Evolutionary conservation across 1,284 basidiomycete genomes (phyloP).

Genomic region (Lentinus polychrous): DNA sequence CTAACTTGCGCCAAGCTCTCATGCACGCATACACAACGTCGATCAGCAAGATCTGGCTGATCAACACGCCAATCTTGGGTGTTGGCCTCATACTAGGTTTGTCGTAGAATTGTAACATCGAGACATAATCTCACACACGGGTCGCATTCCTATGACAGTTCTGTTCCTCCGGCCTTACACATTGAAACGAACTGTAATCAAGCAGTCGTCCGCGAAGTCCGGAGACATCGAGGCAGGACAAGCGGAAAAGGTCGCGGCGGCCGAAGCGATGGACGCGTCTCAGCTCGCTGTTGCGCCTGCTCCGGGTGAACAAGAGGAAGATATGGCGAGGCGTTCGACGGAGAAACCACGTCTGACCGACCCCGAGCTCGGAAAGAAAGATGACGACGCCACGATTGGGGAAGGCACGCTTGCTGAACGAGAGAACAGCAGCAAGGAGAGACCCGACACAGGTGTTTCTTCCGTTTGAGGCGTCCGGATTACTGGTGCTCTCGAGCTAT

Average conservation of each 20-base stretch:
- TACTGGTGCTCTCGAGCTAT: no score
- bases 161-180: slow-evolving; percentile 58
- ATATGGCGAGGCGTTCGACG: slow-evolving; percentile 1
- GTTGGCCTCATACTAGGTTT: slow-evolving; percentile 51
- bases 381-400: slow-evolving; percentile 2
- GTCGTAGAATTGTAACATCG: slow-evolving; percentile 15
- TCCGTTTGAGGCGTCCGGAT: no score
- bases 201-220: slow-evolving; percentile 17
- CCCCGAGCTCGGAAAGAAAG: background rate
- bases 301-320: slow-evolving; percentile 5
- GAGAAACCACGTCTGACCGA: background rate
- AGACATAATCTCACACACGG: background rate
- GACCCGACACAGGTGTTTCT: background rate
- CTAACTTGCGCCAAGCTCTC: slow-evolving; percentile 39
- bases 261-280: slow-evolving; percentile 4
- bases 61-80: slow-evolving; percentile 55
- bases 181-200: slow-evolving; percentile 50
- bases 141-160: slow-evolving; percentile 16
- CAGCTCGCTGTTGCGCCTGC: slow-evolving; percentile 9
- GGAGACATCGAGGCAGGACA: slow-evolving; percentile 12
- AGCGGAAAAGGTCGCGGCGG: slow-evolving; percentile 11
- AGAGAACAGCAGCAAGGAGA: slow-evolving; percentile 1
- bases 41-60: slow-evolving; percentile 69
- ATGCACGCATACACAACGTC: slow-evolving; percentile 66
- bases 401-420: background rate